Evolutionary conservation across 768 basidiomycete genomes (phyloP).

Genomic region (Tubosaeta brunneosetosa): DNA sequence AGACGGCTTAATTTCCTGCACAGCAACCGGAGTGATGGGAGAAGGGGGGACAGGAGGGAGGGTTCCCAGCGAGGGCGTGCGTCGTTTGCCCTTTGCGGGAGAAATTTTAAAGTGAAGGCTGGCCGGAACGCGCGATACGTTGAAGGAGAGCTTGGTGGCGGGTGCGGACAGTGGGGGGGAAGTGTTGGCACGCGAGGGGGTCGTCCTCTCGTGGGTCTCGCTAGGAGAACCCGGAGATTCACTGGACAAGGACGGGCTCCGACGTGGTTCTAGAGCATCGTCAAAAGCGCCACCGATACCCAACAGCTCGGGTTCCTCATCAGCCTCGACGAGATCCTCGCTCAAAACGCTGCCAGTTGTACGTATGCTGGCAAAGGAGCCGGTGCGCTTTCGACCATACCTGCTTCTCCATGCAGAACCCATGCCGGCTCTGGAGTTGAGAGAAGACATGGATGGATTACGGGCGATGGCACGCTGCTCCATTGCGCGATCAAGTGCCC

Average conservation of each 20-base stretch:
- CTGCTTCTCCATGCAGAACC: slow-evolving; percentile 61
- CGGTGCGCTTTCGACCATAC: slow-evolving; percentile 68
- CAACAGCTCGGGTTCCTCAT: slow-evolving; percentile 70
- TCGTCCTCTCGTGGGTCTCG: slow-evolving; percentile 25
- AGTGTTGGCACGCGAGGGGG: slow-evolving; percentile 3
- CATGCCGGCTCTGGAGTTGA: slow-evolving; percentile 63
- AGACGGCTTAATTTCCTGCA: slow-evolving; percentile 27
- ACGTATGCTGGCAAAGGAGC: slow-evolving; percentile 66
- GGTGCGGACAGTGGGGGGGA: slow-evolving; percentile 49
- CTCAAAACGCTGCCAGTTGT: slow-evolving; percentile 68
- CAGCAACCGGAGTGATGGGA: slow-evolving; percentile 51
- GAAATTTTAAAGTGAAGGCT: slow-evolving; percentile 49
- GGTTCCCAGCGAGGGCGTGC: slow-evolving; percentile 56
- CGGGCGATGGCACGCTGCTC: slow-evolving; percentile 75
- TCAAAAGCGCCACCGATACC: slow-evolving; percentile 66
- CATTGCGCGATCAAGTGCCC: slow-evolving; percentile 82
- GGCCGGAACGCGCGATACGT: slow-evolving; percentile 37
- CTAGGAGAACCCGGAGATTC: slow-evolving; percentile 34
- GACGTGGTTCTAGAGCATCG: slow-evolving; percentile 30
- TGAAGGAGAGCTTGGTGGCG: slow-evolving; percentile 56
- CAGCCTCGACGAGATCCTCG: slow-evolving; percentile 78
- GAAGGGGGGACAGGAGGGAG: slow-evolving; percentile 74
- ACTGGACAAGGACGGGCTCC: slow-evolving; percentile 33
- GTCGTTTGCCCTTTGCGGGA: slow-evolving; percentile 51
- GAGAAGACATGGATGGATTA: slow-evolving; percentile 63